phyloP scores from a whole-genome alignment of 2,329 filamentous ascomycete genomes.

The Alternaria metachromatica region DNA sequence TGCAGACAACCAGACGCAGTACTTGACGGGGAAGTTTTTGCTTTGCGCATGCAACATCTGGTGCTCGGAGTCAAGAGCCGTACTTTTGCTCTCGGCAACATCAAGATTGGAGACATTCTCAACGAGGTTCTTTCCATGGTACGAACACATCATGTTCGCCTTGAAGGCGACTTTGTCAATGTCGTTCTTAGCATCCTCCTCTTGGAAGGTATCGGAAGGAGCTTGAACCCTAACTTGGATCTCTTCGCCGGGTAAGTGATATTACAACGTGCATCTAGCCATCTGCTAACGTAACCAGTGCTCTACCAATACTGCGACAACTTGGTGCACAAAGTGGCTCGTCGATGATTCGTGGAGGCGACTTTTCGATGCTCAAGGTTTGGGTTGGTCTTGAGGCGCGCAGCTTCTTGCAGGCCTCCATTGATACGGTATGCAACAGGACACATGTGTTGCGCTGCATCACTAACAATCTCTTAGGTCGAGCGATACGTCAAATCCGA shows the following conservation, averaged over 20 bases:
- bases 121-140: slow-evolving; percentile 93
- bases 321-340: slow-evolving; percentile 79
- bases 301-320: slow-evolving; percentile 87
- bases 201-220: slow-evolving; percentile 91
- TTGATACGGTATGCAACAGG: slow-evolving; percentile 74
- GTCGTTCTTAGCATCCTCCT: slow-evolving; percentile 94
- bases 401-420: slow-evolving; percentile 85
- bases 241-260: slow-evolving; percentile 72
- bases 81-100: slow-evolving; percentile 89
- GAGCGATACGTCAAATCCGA: slow-evolving; percentile 93
- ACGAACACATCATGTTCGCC: slow-evolving; percentile 84
- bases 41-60: slow-evolving; percentile 95
- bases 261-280: background rate
- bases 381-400: slow-evolving; percentile 92
- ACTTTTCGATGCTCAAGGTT: slow-evolving; percentile 77
- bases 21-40: slow-evolving; percentile 87
- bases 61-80: slow-evolving; percentile 88
- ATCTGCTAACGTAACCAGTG: slow-evolving; percentile 58
- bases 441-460: background rate
- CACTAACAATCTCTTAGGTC: slow-evolving; percentile 59
- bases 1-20: slow-evolving; percentile 93
- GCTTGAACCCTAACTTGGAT: slow-evolving; percentile 84
- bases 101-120: slow-evolving; percentile 95
- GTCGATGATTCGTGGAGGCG: slow-evolving; percentile 55
- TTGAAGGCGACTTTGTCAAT: slow-evolving; percentile 98